phyloP scores from a whole-genome alignment of 2,329 filamentous ascomycete genomes.

The Colletotrichum lindemuthianum region DNA sequence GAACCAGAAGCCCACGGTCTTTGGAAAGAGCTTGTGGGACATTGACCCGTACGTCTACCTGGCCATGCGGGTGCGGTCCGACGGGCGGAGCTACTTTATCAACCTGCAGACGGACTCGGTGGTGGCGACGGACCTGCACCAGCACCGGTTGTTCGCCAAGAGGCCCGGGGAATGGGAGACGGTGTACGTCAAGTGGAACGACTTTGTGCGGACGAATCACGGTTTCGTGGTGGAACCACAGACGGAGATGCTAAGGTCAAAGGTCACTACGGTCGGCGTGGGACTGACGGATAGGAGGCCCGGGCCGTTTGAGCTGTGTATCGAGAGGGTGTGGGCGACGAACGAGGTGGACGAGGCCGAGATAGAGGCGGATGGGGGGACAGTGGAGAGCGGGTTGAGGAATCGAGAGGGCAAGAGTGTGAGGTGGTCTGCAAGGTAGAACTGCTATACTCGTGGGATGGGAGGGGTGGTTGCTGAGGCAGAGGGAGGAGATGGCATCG shows the following conservation, averaged over 20 bases:
- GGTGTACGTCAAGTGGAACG: constrained; percentile 87
- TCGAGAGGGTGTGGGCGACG: constrained; percentile 91
- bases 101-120: constrained; percentile 96
- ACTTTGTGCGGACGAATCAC: constrained; percentile 95
- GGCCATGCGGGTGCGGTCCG: constrained; percentile 87
- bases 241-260: constrained; percentile 86
- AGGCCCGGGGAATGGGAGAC: constrained; percentile 93
- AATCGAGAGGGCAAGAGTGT: constrained; percentile 51
- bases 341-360: constrained; percentile 59
- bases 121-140: constrained; percentile 93
- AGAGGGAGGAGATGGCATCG: no score
- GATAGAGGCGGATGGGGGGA: constrained; percentile 33
- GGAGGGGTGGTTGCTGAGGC: not conserved
- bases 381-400: constrained; percentile 44
- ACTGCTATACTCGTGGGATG: not conserved
- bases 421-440: constrained; percentile 43
- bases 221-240: constrained; percentile 94
- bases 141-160: constrained; percentile 86
- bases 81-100: constrained; percentile 91
- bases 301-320: constrained; percentile 86
- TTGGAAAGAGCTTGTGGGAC: constrained; percentile 87
- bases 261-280: constrained; percentile 85
- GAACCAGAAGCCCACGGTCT: constrained; percentile 81
- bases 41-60: constrained; percentile 90
- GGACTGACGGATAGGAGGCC: constrained; percentile 89